Evolutionary conservation across 2,329 filamentous ascomycete species (phyloP), one percentile per base, ranked within the genome.

Genomic region (Arthroderma sp.): DNA sequence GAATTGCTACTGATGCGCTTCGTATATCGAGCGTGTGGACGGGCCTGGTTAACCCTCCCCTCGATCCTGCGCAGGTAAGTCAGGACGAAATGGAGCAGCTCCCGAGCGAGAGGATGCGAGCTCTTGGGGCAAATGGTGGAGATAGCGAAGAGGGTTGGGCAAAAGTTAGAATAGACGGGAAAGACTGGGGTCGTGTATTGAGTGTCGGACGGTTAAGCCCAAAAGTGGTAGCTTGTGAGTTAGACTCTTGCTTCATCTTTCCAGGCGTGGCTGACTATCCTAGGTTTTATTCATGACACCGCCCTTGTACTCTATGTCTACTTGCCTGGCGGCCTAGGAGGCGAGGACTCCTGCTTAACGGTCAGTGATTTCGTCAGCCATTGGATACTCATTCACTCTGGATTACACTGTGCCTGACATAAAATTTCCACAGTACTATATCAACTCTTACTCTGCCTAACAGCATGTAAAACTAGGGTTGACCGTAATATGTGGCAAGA

Each of bases 151-250:
- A 86, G 49, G 80, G 78, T 38, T 96, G 89, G 86, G 85, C 87
- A 1, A 86, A 78, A 27, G 89, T 96, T 32, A 74, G 85, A 43
- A 87, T 96, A 27, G 91, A 96, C 64, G 91, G 87, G 31, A 83
- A 80, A 61, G 91, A 98, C 61, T 96, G 91, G 89, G 86, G 86
- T 30, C 79, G 78, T 53, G 89, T 96, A n/a, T 71, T 98, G 52
- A 93, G 86, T 61, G 88, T 96, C 8, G 89, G 89, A 1, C 73
- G 88, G 42, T 67, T 96, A 29, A 89, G 91, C 54, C 89, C 87
- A 1, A 75, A 86, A 53, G 89, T 96, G 42, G 91, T 96, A 68
- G 91, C 88, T 46, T 95, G 88, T 80, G 51, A 66, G 75, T 58
- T 15, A 22, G 36, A 29, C 33, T 29, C 30, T 11, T 11, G 41